Conservation (phyloP, 2,329 filamentous ascomycete genomes). For the Paecilomyces niveus region DNA sequence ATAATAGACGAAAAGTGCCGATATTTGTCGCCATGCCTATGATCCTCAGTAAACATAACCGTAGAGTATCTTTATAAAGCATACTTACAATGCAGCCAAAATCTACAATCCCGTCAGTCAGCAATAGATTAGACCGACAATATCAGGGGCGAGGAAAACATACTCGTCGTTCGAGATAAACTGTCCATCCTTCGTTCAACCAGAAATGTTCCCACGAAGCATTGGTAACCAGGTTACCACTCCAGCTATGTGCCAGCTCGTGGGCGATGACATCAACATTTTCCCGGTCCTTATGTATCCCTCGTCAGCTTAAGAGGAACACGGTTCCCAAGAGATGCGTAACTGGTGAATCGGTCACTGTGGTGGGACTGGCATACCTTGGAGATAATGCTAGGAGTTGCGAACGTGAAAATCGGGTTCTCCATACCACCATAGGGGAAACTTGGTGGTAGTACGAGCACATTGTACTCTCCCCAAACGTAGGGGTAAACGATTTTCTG, state of each 20-base stretch:
- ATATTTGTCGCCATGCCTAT: conserved; percentile 71
- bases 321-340: background rate
- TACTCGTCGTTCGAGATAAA: conserved; percentile 77
- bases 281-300: conserved; percentile 55
- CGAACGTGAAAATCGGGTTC: conserved; percentile 91
- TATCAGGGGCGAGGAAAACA: conserved; percentile 4
- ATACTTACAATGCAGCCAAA: conserved; percentile 32
- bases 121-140: conserved; percentile 1
- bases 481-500: conserved; percentile 71
- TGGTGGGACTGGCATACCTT: conserved; percentile 41
- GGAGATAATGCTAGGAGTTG: conserved; percentile 88
- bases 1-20: conserved; percentile 94
- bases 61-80: background rate
- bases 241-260: conserved; percentile 72
- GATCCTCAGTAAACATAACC: background rate
- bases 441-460: conserved; percentile 79
- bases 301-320: background rate
- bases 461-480: conserved; percentile 91
- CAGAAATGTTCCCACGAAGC: conserved; percentile 49
- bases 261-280: conserved; percentile 97
- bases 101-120: conserved; percentile 24
- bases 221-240: conserved; percentile 63
- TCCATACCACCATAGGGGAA: conserved; percentile 83
- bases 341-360: background rate
- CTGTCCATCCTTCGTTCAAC: conserved; percentile 80